Percentiles rank a stretch among this genome's conserved stretches.
These are phyloP conservation scores for Aspergillus sojae DNA, from an alignment of 2,329 filamentous ascomycete species.

Conservation along the genomic window DNA sequence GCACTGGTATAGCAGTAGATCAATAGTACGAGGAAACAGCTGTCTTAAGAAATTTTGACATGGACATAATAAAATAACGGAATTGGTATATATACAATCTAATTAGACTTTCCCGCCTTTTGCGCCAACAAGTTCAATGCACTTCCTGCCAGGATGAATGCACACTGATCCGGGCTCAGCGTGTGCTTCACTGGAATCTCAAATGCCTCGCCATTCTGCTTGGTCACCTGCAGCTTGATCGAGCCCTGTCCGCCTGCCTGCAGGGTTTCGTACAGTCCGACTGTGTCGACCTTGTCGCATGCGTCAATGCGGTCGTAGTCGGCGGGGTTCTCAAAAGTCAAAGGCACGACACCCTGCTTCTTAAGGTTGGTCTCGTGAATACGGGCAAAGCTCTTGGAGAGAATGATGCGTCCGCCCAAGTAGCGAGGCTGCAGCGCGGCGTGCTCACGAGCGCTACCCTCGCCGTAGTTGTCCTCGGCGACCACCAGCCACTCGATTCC, in stretches of 20 bases:
- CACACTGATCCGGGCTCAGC: constrained; percentile 85
- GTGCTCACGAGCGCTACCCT: constrained; percentile 86
- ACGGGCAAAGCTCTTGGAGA: constrained; percentile 84
- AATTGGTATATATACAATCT: constrained; percentile 15
- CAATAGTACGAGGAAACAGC: background rate
- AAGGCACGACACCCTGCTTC: constrained; percentile 94
- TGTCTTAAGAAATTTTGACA: background rate
- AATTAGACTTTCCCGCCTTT: constrained; percentile 13
- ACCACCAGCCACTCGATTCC: constrained; percentile 87
- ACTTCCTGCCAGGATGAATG: constrained; percentile 89
- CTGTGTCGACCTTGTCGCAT: constrained; percentile 79
- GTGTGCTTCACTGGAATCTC: constrained; percentile 81
- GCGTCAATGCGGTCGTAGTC: constrained; percentile 86
- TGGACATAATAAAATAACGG: constrained; percentile 15
- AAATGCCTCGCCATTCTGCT: constrained; percentile 61
- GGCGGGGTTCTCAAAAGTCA: constrained; percentile 84
- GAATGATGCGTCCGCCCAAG: constrained; percentile 79
- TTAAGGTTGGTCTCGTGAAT: constrained; percentile 97
- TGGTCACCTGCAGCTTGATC: constrained; percentile 24
- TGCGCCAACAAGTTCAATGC: constrained; percentile 84
- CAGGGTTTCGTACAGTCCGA: constrained; percentile 82
- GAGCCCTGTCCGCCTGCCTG: constrained; percentile 32
- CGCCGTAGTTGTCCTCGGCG: constrained; percentile 96
- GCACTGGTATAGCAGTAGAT: too few species aligned
- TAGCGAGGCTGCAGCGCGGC: constrained; percentile 89